Evolutionary conservation across 495 filamentous ascomycete species (phyloP).

Genomic region (Pyronema omphalodes): DNA sequence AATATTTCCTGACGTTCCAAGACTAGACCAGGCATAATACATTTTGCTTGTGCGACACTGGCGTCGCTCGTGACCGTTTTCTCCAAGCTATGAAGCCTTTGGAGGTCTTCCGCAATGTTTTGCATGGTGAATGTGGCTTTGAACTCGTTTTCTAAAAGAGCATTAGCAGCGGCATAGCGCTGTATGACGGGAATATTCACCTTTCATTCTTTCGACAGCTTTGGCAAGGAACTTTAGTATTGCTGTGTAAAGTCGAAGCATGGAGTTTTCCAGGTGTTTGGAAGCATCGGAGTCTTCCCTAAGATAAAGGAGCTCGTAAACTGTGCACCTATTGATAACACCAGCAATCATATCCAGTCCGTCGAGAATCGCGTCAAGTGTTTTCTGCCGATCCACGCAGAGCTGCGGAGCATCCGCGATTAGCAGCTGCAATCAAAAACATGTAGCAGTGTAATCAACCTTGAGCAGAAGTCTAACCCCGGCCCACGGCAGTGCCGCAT

Average conservation of each 20-base stretch:
- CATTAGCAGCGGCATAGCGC: background rate
- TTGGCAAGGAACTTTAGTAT: background rate
- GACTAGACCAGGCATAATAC: too few relatives aligned
- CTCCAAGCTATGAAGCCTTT: background rate
- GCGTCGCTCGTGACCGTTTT: background rate
- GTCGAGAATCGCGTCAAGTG: background rate
- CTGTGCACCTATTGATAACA: background rate
- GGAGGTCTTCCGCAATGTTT: background rate
- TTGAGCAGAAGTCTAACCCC: slow-evolving; percentile 28
- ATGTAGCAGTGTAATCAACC: slow-evolving; percentile 6
- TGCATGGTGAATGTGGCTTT: background rate
- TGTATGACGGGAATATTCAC: background rate
- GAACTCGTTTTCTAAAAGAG: background rate
- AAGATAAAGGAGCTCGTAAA: slow-evolving; percentile 3
- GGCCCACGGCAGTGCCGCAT: slow-evolving; percentile 33
- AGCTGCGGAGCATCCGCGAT: slow-evolving; percentile 7
- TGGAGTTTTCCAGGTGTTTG: background rate
- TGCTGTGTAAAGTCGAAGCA: background rate
- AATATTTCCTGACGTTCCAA: too few relatives aligned
- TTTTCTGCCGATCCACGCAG: background rate
- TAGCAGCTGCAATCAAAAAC: background rate
- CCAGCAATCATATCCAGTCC: background rate
- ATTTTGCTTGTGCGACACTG: background rate
- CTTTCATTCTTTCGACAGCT: slow-evolving; percentile 1
- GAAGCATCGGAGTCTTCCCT: background rate